A percentile compares a stretch with the other conserved stretches of the same genome.
These are phyloP conservation scores for Pulveroboletus sp. DNA, from an alignment of 1,284 basidiomycete genomes.

Conservation along the genomic window DNA sequence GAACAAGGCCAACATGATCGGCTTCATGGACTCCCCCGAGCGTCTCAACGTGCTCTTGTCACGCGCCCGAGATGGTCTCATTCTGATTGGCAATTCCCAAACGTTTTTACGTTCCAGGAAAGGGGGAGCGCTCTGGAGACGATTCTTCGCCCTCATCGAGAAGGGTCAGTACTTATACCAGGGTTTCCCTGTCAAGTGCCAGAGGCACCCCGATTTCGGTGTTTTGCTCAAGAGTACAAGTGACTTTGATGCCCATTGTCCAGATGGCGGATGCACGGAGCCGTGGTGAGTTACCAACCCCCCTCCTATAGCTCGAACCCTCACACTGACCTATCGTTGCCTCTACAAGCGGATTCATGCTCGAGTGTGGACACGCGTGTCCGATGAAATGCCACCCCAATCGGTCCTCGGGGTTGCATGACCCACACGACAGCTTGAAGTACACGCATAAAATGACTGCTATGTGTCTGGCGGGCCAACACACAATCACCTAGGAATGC, in stretches of 20 bases:
- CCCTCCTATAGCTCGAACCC: neutral
- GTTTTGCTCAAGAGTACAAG: slow-evolving; percentile 40
- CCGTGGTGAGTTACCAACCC: slow-evolving; percentile 47
- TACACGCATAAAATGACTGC: slow-evolving; percentile 22
- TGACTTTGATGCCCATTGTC: slow-evolving; percentile 55
- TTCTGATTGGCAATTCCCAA: slow-evolving; percentile 62
- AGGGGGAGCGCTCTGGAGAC: slow-evolving; percentile 52
- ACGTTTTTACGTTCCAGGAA: slow-evolving; percentile 57
- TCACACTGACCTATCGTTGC: neutral
- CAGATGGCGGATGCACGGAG: slow-evolving; percentile 60
- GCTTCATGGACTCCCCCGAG: slow-evolving; percentile 66
- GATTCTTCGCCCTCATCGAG: slow-evolving; percentile 47
- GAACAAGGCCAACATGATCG: slow-evolving; percentile 54
- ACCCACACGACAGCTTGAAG: slow-evolving; percentile 39
- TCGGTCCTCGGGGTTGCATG: neutral
- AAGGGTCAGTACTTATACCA: slow-evolving; percentile 49
- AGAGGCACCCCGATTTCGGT: slow-evolving; percentile 47
- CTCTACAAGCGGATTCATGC: slow-evolving; percentile 4
- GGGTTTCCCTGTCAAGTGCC: slow-evolving; percentile 58
- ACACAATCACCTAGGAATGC: slow-evolving; percentile 19
- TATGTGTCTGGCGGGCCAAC: slow-evolving; percentile 6
- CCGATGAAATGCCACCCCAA: slow-evolving; percentile 52
- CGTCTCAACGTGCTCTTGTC: slow-evolving; percentile 67
- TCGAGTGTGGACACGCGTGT: slow-evolving; percentile 50
- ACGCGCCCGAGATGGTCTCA: slow-evolving; percentile 57